Evolutionary conservation across 106 monocot species (phyloP), one percentile per base, ranked within the genome.

Genomic region (Chionographis japonica): DNA sequence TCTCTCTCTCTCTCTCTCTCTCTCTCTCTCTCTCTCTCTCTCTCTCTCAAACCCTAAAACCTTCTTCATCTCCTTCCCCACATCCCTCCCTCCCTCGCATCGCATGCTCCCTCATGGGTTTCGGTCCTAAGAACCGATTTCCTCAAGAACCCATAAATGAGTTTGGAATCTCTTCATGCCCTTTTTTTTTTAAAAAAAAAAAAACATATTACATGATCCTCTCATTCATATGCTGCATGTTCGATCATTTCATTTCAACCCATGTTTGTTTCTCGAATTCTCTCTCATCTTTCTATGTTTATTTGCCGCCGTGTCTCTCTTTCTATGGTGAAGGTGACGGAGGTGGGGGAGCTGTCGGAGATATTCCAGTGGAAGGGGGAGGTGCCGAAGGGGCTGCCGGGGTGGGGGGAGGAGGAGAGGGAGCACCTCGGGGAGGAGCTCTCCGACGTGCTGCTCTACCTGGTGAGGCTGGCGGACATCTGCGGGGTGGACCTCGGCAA

Each of bases 291-390:
- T 18, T 65, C 10, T 9, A 65, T 56, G 4, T 59, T 7, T 50
- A 13, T 58, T n/a, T n/a, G n/a, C n/a, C n/a, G n/a, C n/a, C n/a
- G n/a, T n/a, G n/a, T n/a, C n/a, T n/a, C n/a, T n/a, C n/a, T n/a
- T n/a, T n/a, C n/a, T n/a, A n/a, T n/a, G n/a, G n/a, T n/a, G 51
- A 60, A 94, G 94, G 94, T 94, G 13, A 90, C 90, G 19, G 94
- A 94, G 52, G 85, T 94, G 4, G 94, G 94, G 54, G 94, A 94
- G 71, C 75, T 94, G 12, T 94, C 94, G 11, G 94, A 94, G 79
- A 83, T 94, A 72, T 94, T 94, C 69, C 94, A 94, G 54, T 94
- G 94, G 94, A 87, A 83, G 40, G 94, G 94, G 4, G 94, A 94
- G 68, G 94, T 94, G 19, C 82, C 90, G 8, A 84, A 77, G 56